Evolutionary conservation across 805 yeast species (phyloP).

Genomic region (Naumovozyma baii): DNA sequence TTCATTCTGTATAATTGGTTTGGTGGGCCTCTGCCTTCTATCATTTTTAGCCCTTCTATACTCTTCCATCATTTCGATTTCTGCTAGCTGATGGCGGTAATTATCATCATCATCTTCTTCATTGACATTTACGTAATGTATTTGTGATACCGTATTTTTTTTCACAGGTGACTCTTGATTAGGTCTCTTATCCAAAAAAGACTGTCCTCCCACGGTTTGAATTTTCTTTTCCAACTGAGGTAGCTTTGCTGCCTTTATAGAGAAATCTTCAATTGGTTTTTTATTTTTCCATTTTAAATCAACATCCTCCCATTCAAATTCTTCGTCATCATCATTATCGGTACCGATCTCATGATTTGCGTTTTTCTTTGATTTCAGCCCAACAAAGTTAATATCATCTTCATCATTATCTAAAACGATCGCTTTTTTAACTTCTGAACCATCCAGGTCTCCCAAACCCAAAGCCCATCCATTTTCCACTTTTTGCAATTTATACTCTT

Average conservation of each 20-base stretch:
- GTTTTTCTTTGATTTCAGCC: conserved; percentile 24
- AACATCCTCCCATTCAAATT: conserved; percentile 66
- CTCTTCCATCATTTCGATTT: conserved; percentile 33
- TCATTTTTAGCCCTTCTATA: conserved; percentile 17
- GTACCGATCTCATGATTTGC: conserved; percentile 23
- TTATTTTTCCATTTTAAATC: conserved; percentile 27
- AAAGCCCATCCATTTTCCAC: conserved; percentile 81
- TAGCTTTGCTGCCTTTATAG: conserved; percentile 35
- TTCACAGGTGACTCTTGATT: conserved; percentile 16
- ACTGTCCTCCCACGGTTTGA: conserved; percentile 19
- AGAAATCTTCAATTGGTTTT: conserved; percentile 28
- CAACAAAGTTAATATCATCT: conserved; percentile 12
- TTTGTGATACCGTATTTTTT: conserved; percentile 1
- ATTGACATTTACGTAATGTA: conserved; percentile 9
- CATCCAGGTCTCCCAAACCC: conserved; percentile 42
- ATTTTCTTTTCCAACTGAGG: conserved; percentile 21
- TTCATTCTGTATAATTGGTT: neutral
- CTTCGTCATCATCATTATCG: conserved; percentile 30
- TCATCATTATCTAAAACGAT: conserved; percentile 37
- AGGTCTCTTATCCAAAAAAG: conserved; percentile 26
- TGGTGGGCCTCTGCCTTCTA: neutral
- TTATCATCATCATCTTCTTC: conserved; percentile 16
- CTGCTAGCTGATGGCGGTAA: conserved; percentile 22
- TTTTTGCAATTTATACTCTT: conserved; percentile 63
- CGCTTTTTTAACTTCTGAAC: conserved; percentile 36